Base-by-base conservation (phyloP, 1,284 basidiomycete species). In the Irpex sp. region DNA sequence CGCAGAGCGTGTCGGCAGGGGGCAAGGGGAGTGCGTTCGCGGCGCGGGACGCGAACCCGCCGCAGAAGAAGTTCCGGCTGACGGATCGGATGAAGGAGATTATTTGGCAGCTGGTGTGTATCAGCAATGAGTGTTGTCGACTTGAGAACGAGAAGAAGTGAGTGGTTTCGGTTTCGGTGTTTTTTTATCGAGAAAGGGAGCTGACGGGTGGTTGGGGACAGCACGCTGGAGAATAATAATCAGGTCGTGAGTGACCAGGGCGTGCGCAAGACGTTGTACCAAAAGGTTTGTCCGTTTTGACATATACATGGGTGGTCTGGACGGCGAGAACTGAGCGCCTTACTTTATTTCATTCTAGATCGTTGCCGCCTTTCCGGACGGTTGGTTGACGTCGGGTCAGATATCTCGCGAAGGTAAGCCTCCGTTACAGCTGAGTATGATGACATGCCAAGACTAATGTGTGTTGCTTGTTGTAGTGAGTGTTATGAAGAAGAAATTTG, bases 111-210 rank as follows among this genome's bases (percentile, higher is more conserved):
- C 77, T 92, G 7, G 90, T 93, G 51, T 78, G 85, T 68, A 71
- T 93, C 63, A 91, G 88, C 71, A 92, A 92, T 68, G 90, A 92
- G 75, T 85, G 85, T 60, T 90, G 87, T 73, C 75, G 88, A 67
- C 74, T 93, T 72, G 89, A 91, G 76, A 91, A 92, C 68, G 88
- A 91, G 82, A 91, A 91, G 74, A 90, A 90, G 89, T 91, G 69
- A 36, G 88, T 81, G 18, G 39, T 45, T 45, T n/a, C 28, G 28
- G 7, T 5, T 33, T 33, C 0, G 28, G 39, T 2, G 16, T 42
- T 8, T 45, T 45, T 45, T 45, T 45, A 7, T 33, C 7, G 28
- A 33, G 28, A 33, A 33, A 33, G 28, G 28, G 28, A 33, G 28
- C 28, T 45, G 4, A 45, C 39, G 39, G n/a, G 10, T 45, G 39